Evolutionary conservation across 352 stramenopile species (phyloP).

Genomic region (Albugo candida): DNA sequence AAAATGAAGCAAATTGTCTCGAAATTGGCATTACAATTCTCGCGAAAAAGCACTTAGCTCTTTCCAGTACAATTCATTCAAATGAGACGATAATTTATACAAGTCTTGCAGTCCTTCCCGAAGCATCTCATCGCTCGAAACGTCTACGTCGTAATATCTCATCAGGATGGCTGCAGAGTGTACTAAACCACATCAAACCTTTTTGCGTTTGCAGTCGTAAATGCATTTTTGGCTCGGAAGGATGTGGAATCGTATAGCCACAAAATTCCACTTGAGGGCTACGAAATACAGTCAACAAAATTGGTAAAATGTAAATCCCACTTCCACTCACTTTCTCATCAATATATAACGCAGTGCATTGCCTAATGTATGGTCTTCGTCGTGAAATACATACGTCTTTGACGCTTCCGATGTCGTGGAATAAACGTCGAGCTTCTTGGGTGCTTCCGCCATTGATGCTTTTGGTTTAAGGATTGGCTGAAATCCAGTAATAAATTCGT

Average conservation of each 20-base stretch:
- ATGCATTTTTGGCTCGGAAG: conserved; percentile 88
- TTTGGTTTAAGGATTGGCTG: too few relatives aligned
- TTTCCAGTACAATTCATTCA: conserved; percentile 60
- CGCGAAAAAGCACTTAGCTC: conserved; percentile 62
- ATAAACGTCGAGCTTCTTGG: conserved; percentile 71
- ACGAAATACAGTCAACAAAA: conserved; percentile 3
- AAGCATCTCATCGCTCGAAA: conserved; percentile 39
- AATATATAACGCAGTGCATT: conserved; percentile 84
- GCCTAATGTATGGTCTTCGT: conserved; percentile 82
- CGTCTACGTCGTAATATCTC: conserved; percentile 10
- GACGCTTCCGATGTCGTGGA: conserved; percentile 56
- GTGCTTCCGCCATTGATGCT: conserved; percentile 1
- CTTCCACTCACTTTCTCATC: conserved; percentile 66
- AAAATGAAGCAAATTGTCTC: too few relatives aligned
- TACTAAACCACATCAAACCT: conserved; percentile 12
- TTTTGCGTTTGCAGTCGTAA: conserved; percentile 79
- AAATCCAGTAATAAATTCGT: too few relatives aligned
- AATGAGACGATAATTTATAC: conserved; percentile 45
- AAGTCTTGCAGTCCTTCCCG: conserved; percentile 45
- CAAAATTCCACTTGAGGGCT: conserved; percentile 85
- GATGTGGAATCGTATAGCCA: conserved; percentile 91
- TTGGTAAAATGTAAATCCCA: not conserved
- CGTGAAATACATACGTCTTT: conserved; percentile 77
- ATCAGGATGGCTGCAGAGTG: not conserved
- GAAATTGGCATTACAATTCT: too few relatives aligned